These are phyloP conservation scores for Calendula officinalis DNA, from an alignment of 129 eudicot species.

Conservation along the genomic window DNA sequence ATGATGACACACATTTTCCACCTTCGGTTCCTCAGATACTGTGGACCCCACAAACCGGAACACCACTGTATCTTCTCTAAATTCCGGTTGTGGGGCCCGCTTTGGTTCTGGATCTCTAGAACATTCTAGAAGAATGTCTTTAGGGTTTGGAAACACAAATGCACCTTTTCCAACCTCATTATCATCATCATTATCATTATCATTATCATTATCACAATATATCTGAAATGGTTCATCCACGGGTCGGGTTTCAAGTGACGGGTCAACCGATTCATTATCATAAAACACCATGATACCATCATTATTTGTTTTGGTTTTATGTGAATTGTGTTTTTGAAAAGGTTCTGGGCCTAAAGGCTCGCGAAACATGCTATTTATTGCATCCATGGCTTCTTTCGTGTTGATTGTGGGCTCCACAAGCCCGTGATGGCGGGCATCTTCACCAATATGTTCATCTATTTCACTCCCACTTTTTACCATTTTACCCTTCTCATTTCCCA, in stretches of 20 bases:
- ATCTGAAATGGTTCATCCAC: constrained; percentile 59
- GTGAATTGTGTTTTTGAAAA: constrained; percentile 34
- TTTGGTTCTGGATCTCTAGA: constrained; percentile 26
- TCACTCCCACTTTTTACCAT: constrained; percentile 2
- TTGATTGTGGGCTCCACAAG: constrained; percentile 94
- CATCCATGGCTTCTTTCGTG: constrained; percentile 90
- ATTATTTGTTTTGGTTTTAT: constrained; percentile 41
- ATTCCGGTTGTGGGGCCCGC: constrained; percentile 28
- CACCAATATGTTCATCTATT: constrained; percentile 42
- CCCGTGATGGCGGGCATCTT: constrained; percentile 96
- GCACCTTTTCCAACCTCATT: constrained; percentile 32
- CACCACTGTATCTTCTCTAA: constrained; percentile 81
- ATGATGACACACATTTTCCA: constrained; percentile 94
- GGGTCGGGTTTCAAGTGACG: constrained; percentile 30
- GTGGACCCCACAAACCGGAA: constrained; percentile 85
- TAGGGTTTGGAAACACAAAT: constrained; percentile 49
- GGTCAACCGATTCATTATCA: constrained; percentile 47
- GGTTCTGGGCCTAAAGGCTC: constrained; percentile 81
- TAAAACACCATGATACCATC: constrained; percentile 55
- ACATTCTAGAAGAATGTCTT: constrained; percentile 43
- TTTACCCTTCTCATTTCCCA: not conserved
- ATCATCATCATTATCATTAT: constrained; percentile 54
- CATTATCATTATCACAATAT: constrained; percentile 53
- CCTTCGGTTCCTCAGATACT: constrained; percentile 70
- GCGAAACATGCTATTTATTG: constrained; percentile 83